Evolutionary conservation across 257 asterid genomes (phyloP).

Genomic region (Echium plantagineum): DNA sequence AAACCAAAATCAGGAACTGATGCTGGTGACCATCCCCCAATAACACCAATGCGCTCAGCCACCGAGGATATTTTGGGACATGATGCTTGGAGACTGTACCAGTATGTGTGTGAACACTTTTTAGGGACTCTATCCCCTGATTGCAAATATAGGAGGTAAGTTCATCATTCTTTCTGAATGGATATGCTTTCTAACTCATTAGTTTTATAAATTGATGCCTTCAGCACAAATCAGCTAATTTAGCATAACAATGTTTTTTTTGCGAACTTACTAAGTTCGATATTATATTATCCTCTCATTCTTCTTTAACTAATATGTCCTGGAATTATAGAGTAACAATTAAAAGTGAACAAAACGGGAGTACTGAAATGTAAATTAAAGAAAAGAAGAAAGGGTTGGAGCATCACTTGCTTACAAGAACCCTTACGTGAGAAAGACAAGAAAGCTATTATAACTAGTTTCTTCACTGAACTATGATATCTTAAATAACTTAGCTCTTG

Average conservation of each 20-base stretch:
- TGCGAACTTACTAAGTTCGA: neutral
- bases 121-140: constrained; percentile 80
- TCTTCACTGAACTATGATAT: no score
- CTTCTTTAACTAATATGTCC: neutral
- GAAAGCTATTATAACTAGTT: no score
- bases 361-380: no score
- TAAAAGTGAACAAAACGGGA: no score
- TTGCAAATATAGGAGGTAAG: constrained; percentile 67
- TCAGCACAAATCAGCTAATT: neutral
- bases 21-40: constrained; percentile 93
- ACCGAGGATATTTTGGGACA: constrained; percentile 62
- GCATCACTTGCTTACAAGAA: neutral
- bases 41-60: constrained; percentile 84
- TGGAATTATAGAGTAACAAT: no score
- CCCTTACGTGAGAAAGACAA: no score
- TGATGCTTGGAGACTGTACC: constrained; percentile 83
- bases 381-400: neutral
- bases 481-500: no score
- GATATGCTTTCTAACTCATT: neutral
- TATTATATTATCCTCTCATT: neutral
- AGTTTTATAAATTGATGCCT: no score
- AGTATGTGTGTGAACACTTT: constrained; percentile 80
- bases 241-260: neutral
- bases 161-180: constrained; percentile 1
- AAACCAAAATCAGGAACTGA: constrained; percentile 81